A percentile compares a stretch with the other conserved stretches of the same genome.
phyloP scores from a whole-genome alignment of 306 rosid genomes.

The Gastrolobium villosum region DNA sequence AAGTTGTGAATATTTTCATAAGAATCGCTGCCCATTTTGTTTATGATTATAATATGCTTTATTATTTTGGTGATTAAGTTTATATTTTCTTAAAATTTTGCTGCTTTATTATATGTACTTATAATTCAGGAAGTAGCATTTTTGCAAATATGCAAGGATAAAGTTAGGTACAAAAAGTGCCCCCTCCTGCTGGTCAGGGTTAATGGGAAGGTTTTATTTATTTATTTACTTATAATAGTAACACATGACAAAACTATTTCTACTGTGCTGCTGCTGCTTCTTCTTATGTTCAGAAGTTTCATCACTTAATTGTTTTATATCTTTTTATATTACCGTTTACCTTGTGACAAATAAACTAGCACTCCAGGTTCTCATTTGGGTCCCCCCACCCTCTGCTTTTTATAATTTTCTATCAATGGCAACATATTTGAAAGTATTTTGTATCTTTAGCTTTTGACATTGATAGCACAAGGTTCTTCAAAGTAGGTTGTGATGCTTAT shows the following conservation, averaged over 20 bases:
- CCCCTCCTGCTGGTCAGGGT: too few species aligned
- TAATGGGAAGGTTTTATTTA: too few species aligned
- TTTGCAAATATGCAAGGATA: too few species aligned
- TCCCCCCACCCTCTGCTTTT: neutral
- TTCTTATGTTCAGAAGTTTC: conserved; percentile 19
- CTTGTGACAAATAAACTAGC: neutral
- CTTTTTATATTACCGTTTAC: neutral
- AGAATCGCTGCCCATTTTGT: neutral
- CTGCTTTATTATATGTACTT: too few species aligned
- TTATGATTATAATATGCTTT: neutral
- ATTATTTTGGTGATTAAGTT: neutral
- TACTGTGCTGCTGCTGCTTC: neutral
- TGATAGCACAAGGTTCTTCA: conserved; percentile 17
- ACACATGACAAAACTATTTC: neutral
- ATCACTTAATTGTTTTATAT: neutral
- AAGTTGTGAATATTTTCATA: neutral
- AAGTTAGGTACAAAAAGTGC: too few species aligned
- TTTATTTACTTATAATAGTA: neutral
- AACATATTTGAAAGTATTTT: conserved; percentile 1
- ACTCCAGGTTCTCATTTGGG: neutral
- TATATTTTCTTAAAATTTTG: neutral
- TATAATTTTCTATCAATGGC: neutral
- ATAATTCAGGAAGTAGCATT: too few species aligned
- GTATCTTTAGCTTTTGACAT: neutral
- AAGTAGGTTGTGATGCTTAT: conserved; percentile 29